Conservation (phyloP, 306 rosid genomes). For the Quercus berberidifolia region DNA sequence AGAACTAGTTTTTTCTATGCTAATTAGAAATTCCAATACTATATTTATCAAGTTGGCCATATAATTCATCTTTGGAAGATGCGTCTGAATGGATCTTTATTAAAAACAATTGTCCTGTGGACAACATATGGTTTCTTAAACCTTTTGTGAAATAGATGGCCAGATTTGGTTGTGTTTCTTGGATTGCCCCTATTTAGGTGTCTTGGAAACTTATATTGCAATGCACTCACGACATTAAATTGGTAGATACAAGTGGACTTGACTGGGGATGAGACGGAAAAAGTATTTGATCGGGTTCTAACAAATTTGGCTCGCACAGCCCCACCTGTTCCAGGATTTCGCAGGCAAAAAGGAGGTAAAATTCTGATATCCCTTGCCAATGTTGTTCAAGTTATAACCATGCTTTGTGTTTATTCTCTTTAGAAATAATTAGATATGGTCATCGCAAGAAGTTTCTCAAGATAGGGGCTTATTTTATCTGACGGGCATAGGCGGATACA, state of each 20-base stretch:
- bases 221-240: constrained; percentile 10
- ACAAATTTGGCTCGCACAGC: constrained; percentile 61
- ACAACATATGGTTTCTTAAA: neutral
- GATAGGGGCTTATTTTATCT: neutral
- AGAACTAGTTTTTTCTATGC: neutral
- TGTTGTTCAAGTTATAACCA: neutral
- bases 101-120: neutral
- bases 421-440: neutral
- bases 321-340: constrained; percentile 90
- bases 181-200: neutral
- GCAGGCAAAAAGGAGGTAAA: constrained; percentile 81
- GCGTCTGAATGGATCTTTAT: neutral
- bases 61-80: neutral
- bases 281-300: constrained; percentile 58
- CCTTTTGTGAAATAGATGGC: neutral
- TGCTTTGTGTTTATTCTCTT: neutral
- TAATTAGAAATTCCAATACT: constrained; percentile 2
- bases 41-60: neutral
- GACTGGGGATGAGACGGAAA: constrained; percentile 66
- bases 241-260: constrained; percentile 75
- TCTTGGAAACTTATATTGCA: neutral
- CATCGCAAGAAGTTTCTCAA: neutral
- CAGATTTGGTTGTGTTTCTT: neutral
- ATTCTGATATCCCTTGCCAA: neutral
- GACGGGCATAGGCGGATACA: neutral